Evolutionary conservation across 768 basidiomycete species (phyloP), one percentile per base, ranked within the genome.

Genomic region (Pleurotus djamor): DNA sequence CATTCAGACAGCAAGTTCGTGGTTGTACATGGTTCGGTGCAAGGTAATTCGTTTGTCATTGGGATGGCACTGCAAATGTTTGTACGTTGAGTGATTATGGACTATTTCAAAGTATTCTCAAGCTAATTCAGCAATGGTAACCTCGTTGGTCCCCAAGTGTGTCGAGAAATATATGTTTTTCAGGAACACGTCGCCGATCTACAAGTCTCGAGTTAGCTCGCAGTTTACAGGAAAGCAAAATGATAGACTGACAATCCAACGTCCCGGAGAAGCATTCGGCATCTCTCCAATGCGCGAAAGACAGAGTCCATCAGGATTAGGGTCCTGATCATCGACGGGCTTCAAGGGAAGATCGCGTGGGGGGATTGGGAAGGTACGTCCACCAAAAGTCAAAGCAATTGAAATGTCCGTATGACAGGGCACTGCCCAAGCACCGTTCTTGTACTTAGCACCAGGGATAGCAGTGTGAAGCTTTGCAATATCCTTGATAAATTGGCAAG

Each of bases 101-200:
- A 33, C 37, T 8, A 8, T n/a, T n/a, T n/a, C 5, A 38, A 14
- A 34, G 7, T 4, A 47, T 7, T 47, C 7, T 62, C 71, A 79
- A 9, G 75, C 73, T 56, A 84, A 76, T 65, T 82, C 78, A 21
- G 87, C 87, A 60, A 90, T 77, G 28, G 79, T 83, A 36, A 90
- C 75, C 43, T 79, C 74, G 68, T 89, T 87, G 63, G 79, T 78
- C 9, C 61, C 69, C 12, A 83, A 82, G 63, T 91, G 76, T 9
- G 83, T 86, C 5, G 87, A 87, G 69, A 87, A 86, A 68, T 89
- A 89, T 0, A 79, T 88, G 65, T 89, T 91, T 81, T 91, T 91
- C 66, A 90, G 73, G 77, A 90, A 91, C 28, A 86, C 85, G 64
- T 88, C 91, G 33, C 89, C 89, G 37, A 88, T 76, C 72, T 75